Evolutionary conservation across 2,329 filamentous ascomycete species (phyloP), one percentile per base, ranked within the genome.

Genomic region (Rhynchosporium graminicola): DNA sequence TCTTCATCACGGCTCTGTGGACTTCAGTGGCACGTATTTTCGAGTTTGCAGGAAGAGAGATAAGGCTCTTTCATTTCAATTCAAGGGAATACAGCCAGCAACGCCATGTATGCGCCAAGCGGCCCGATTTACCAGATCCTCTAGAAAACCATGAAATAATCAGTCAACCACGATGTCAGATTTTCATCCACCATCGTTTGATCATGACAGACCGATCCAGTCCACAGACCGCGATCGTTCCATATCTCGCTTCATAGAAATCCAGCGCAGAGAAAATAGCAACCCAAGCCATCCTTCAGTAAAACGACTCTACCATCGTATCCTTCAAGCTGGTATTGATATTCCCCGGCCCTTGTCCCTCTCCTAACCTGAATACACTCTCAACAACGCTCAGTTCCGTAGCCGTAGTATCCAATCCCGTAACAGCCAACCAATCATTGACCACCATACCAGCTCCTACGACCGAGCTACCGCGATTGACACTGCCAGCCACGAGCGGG

Each of bases 241-340:
- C 20, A 10, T 46, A n/a, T 51, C 46, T 38, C 45, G 20, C 33
- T 10, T 26, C 50, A 31, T 31, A 51, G n/a, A 15, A 12, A 38
- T 9, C 29, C 3, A 33, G 4, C 29, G 50, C 50, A 56, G 52
- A 20, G 20, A 57, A 57, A 47, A 57, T 57, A 45, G 8, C 28
- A 57, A 46, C 54, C 50, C 40, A 29, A 47, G 13, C 46, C 42
- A 66, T 5, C 33, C 46, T 72, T 83, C 83, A 99, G 82, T 99
- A 99, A 81, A 98, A 99, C 73, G 91, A 96, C 82, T 99, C 95
- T 66, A 99, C 95, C 86, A 99, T 96, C 69, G 92, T 95, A 77
- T 98, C 94, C 85, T 97, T 98, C 82, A 97, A 88, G 70, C 80
- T 87, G 58, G 87, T 90, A 76, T 91, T 91, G 80, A 94, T 92